Evolutionary conservation across 2,329 filamentous ascomycete species (phyloP), one percentile per base, ranked within the genome.

Genomic region (Pseudogymnoascus sp.): DNA sequence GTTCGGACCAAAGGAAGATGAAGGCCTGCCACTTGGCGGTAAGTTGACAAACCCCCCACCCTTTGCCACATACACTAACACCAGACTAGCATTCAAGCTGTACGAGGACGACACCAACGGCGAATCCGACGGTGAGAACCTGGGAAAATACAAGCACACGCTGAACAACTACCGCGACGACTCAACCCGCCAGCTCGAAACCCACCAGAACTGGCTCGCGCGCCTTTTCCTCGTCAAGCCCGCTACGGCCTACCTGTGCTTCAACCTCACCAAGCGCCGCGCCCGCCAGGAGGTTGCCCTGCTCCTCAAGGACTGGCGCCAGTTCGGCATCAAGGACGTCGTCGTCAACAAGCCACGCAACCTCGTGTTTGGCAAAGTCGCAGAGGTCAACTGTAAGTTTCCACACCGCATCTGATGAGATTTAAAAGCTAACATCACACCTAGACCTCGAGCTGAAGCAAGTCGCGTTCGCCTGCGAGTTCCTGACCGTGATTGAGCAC

Each of bases 221-320:
- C 89, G 91, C 15, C 85, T 97, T 53, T 91, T 97, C 78, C 86
- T 91, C 63, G 88, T 97, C 72, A 96, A 95, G 74, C 93, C 93
- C 1, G 90, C 88, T 0, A 87, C 80, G 15, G 85, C 85, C 67
- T 82, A 90, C 28, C 76, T 97, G 15, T 95, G 91, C 73, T 87
- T 97, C 73, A 82, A 82, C 3, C 81, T 91, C 23, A 85, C 88
- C 4, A 88, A 88, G 69, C 81, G 82, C n/a, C 84, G 86, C 65
- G 89, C 88, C 47, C 86, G 91, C 47, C 88, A 90, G 71, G 92
- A 96, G 71, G 81, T 96, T 19, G 83, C 87, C 23, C 83, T 84
- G 60, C 78, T 96, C 28, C 80, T 97, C 59, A 86, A 86, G 40
- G 88, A 92, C 65, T 96, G 92, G 91, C 82, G 87, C 67, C 83